phyloP scores from a whole-genome alignment of 2,329 filamentous ascomycete genomes.

The Peltaster fructicola region DNA sequence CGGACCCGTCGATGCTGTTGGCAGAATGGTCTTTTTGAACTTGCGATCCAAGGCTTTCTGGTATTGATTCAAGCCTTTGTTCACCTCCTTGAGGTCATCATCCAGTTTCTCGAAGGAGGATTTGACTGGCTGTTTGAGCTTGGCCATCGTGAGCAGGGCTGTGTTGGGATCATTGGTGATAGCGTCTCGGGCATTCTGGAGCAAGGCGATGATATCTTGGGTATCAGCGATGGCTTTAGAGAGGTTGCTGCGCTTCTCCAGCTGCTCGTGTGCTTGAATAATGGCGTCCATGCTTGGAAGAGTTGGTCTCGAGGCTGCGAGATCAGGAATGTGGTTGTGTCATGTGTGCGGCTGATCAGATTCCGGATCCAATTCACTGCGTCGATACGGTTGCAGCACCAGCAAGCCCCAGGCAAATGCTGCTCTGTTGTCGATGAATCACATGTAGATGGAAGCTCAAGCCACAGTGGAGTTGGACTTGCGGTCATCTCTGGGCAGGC shows the following conservation, averaged over 20 bases:
- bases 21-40: conserved; percentile 49
- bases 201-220: conserved; percentile 62
- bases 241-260: conserved; percentile 52
- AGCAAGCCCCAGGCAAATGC: no score
- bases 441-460: no score
- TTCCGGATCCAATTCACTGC: no score
- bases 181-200: conserved; percentile 54
- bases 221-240: conserved; percentile 59
- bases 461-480: no score
- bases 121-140: conserved; percentile 73
- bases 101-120: conserved; percentile 64
- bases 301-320: conserved; percentile 1
- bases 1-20: conserved; percentile 64
- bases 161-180: conserved; percentile 55
- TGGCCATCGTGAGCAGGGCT: conserved; percentile 58
- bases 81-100: conserved; percentile 64
- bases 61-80: conserved; percentile 67
- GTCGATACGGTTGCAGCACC: no score
- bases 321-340: no score
- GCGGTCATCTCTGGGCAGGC: no score
- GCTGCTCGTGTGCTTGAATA: conserved; percentile 55
- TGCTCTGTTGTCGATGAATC: no score
- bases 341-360: no score
- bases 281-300: conserved; percentile 39
- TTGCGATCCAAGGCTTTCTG: conserved; percentile 70